Conservation (phyloP, 306 rosid species). For the Arachis hypogaea region DNA sequence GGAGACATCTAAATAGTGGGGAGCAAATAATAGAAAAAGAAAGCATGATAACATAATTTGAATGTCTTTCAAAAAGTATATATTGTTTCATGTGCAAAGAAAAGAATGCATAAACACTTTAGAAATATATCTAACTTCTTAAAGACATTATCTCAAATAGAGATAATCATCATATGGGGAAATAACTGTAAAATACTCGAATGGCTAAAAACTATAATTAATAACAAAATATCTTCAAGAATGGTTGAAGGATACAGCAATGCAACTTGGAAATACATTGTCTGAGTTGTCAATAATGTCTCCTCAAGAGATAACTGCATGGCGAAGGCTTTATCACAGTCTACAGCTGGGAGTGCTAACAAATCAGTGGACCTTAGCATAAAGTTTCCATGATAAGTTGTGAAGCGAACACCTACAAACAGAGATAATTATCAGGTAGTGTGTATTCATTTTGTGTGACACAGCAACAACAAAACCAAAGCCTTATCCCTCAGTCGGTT, state of each 20-base stretch:
- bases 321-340: conserved; percentile 98
- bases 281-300: conserved; percentile 84
- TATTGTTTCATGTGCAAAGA: conserved; percentile 4
- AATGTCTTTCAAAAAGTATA: too few relatives aligned
- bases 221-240: conserved; percentile 22
- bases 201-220: conserved; percentile 26
- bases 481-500: background rate
- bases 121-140: conserved; percentile 21
- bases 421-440: conserved; percentile 41
- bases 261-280: conserved; percentile 97
- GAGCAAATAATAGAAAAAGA: conserved; percentile 31
- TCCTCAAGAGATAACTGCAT: conserved; percentile 95
- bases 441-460: conserved; percentile 6
- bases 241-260: conserved; percentile 84
- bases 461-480: conserved; percentile 10
- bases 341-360: conserved; percentile 98
- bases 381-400: conserved; percentile 93
- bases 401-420: conserved; percentile 86
- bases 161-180: background rate
- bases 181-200: background rate
- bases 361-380: conserved; percentile 98
- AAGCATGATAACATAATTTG: conserved; percentile 6
- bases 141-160: conserved; percentile 24
- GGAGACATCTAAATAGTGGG: conserved; percentile 24
- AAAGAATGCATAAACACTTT: background rate